A percentile compares a stretch with the other conserved stretches of the same genome.
Conservation (phyloP, 352 stramenopile species). For the Saprolegnia diclina region DNA sequence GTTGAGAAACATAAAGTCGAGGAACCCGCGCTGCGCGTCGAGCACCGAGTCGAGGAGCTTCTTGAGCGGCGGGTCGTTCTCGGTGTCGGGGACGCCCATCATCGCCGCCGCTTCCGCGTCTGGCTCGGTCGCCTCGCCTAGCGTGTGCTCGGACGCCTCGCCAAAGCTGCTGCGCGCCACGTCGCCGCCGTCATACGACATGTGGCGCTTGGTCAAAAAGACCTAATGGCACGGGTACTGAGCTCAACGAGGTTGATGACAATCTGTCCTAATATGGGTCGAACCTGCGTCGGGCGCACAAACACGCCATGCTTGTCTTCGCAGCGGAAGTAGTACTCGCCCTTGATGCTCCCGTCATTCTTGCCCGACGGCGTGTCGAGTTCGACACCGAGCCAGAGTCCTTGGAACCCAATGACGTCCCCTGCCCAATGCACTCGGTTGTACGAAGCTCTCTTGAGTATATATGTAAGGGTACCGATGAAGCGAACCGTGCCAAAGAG, state of each 20-base stretch:
- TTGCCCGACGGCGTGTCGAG: constrained; percentile 71
- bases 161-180: background rate
- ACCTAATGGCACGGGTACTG: constrained; percentile 28
- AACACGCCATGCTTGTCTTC: constrained; percentile 77
- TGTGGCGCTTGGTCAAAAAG: constrained; percentile 33
- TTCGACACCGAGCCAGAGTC: constrained; percentile 70
- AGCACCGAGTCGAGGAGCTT: constrained; percentile 55
- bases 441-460: too few species aligned
- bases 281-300: constrained; percentile 63
- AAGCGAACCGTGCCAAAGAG: constrained; percentile 77
- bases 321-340: constrained; percentile 70
- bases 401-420: constrained; percentile 63
- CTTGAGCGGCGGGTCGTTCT: constrained; percentile 40
- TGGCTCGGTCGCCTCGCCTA: background rate
- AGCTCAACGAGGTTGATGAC: too few species aligned
- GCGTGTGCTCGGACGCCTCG: background rate
- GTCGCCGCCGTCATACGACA: constrained; percentile 35
- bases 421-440: constrained; percentile 33
- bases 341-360: constrained; percentile 80
- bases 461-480: constrained; percentile 16
- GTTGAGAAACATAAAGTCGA: constrained; percentile 59
- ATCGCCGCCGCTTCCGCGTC: constrained; percentile 12
- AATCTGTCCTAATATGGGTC: constrained; percentile 55
- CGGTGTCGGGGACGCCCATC: background rate
- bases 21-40: constrained; percentile 61